Evolutionary conservation across 2,329 filamentous ascomycete genomes (phyloP).

Genomic region (Apiospora aurea): DNA sequence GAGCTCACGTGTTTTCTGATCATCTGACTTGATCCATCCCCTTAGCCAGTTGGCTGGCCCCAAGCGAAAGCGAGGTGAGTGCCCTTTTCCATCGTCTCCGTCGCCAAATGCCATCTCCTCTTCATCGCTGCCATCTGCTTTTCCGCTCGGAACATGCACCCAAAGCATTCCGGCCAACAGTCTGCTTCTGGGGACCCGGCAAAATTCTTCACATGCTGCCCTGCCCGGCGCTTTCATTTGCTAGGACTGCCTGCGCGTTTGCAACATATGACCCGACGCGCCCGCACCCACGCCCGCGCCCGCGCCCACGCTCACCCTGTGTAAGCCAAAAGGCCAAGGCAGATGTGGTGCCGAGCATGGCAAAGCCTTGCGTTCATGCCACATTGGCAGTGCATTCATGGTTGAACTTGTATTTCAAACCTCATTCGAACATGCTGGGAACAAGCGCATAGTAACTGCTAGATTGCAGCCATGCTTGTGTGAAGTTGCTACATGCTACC

Average conservation of each 20-base stretch:
- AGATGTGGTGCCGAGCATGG: neutral
- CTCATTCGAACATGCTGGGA: neutral
- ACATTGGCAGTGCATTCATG: conserved; percentile 4
- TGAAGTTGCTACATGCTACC: neutral
- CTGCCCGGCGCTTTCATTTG: neutral
- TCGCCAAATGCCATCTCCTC: neutral
- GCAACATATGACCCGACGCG: conserved; percentile 2
- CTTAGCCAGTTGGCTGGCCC: conserved; percentile 21
- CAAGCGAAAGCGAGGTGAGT: conserved; percentile 16
- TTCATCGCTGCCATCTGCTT: conserved; percentile 16
- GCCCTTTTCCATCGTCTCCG: conserved; percentile 11
- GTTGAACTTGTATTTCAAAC: neutral
- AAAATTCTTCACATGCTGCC: conserved; percentile 15
- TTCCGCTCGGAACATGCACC: neutral
- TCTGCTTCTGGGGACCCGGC: neutral
- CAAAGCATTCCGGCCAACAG: neutral
- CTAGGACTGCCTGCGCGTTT: conserved; percentile 2
- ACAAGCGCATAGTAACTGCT: conserved; percentile 4
- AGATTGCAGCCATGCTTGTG: conserved; percentile 12
- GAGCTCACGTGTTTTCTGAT: conserved; percentile 25
- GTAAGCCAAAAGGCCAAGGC: conserved; percentile 18
- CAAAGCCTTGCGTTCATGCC: neutral
- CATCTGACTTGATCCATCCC: conserved; percentile 23
- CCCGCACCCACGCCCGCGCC: neutral
- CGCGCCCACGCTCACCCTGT: neutral